Evolutionary conservation across 1,139 yeast genomes (phyloP), one percentile per base, ranked within the genome.

Genomic region (Lodderomyces margitis): DNA sequence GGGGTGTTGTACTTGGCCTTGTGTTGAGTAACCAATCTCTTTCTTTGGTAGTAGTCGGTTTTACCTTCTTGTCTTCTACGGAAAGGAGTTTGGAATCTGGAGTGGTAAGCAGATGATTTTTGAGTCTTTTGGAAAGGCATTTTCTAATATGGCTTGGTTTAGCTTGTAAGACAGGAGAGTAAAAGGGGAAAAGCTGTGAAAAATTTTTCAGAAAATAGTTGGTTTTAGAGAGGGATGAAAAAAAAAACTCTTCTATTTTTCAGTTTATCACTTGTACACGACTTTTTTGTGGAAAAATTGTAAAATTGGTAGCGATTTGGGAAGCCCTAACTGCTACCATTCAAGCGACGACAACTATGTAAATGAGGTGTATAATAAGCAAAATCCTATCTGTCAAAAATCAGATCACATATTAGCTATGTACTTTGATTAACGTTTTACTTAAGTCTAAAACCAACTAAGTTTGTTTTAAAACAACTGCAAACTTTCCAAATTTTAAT

Each of bases 51-150:
- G 96, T 91, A 92, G 75, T 92, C 99, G 72, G 99, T 92, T 85
- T 94, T 92, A 80, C 98, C 99, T 79, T 94, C 98, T 74, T 95
- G 89, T 87, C 99, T 88, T 85, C 99, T 89, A 77, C 98, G 89
- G 96, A 89, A 92, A 61, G 98, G 97, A 72, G 98, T 92, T 82
- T 92, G 99, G 96, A 83, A 92, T 75, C 99, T 92, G 71, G 98
- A 89, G 83, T 83, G 89, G 92, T 94, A 92, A 61, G 98, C 94
- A 64, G 95, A 83, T 67, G 80, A 73, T 83, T 89, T 89, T 61
- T 70, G 65, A 55, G 65, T 64, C 69, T 81, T 81, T 64, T 76
- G 72, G 89, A 88, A 88, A 66, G 81, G 79, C 96, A 88, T 88
- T 70, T 63, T 75, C 32, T 5, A 5, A 12, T n/a, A n/a, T 8